These are phyloP conservation scores for Citrullus amarus DNA, from an alignment of 306 rosid species.

Conservation along the genomic window DNA sequence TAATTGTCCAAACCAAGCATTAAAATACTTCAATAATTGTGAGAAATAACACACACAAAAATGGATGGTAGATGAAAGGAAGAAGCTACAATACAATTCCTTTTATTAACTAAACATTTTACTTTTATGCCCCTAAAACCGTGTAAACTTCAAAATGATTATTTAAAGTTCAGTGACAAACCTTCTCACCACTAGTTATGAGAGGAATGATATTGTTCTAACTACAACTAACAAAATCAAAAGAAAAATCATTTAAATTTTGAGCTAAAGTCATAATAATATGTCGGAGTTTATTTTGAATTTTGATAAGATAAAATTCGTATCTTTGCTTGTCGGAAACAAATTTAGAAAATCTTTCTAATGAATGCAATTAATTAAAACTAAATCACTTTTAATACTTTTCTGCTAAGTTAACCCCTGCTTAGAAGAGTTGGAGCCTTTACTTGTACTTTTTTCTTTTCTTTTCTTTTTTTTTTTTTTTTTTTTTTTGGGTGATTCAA, in stretches of 20 bases:
- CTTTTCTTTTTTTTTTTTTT: neutral
- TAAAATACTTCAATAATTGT: no score
- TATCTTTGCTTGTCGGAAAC: constrained; percentile 1
- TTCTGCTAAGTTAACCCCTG: neutral
- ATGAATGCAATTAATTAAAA: neutral
- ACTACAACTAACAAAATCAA: neutral
- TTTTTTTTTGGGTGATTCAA: neutral
- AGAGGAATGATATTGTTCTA: no score
- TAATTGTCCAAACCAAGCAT: no score
- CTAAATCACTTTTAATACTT: neutral
- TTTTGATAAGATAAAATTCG: neutral
- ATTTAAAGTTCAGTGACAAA: no score
- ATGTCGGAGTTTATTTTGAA: neutral
- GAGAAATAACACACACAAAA: no score
- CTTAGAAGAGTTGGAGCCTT: neutral
- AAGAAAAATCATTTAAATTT: neutral
- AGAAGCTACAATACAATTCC: no score
- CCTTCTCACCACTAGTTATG: no score
- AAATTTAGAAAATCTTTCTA: neutral
- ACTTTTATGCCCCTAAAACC: no score
- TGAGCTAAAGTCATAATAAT: neutral
- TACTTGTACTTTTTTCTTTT: neutral
- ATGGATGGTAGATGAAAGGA: no score
- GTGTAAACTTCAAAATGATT: no score
- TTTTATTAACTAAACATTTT: no score